Base-by-base conservation (phyloP, 78 protist genomes). In the Dictyostelium purpureum region DNA sequence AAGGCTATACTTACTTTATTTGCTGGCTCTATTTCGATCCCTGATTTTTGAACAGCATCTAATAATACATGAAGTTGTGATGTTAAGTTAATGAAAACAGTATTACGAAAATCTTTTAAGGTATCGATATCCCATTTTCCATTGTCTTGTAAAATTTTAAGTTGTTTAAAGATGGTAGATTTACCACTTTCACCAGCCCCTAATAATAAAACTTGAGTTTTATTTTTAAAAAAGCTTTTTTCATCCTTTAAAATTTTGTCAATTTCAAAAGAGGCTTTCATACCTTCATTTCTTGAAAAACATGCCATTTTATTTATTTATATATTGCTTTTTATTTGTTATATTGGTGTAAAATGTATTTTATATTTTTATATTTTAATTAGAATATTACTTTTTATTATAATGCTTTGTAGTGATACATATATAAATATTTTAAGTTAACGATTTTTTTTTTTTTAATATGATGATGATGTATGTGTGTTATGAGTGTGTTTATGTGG, bases 161-260 rank as follows among this genome's bases (percentile, higher is more conserved):
- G 66, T 67, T 91, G 95, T 52, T 91, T 91, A 35, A 79, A 77
- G 47, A 91, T 91, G 4, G 95, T 91, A 12, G 81, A 66, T 96
- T 98, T 98, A 35, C 99, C 99, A 5, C 94, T 85, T 75, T 97
- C 98, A 56, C 99, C 99, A 14, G 99, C 96, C 21, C 98, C 98
- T 77, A 83, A 61, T 31, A 83, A 59, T 21, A 83, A 33, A 18
- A 83, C 43, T 59, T 83, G 90, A 12, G 75, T 52, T 31, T 70
- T 78, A 24, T 47, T 18, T 28, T 54, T 52, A 61, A 71, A 26
- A 38, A 66, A 24, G 26, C 61, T 69, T 40, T 71, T 76, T 18
- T 71, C 74, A 6, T 71, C 74, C 43, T 54, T 69, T 3, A 83
- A 10, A 12, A 56, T 57, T 33, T 71, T 83, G 28, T 83, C 90